Evolutionary conservation across 257 asterid species (phyloP).

Genomic region (Ilex aquifolium): DNA sequence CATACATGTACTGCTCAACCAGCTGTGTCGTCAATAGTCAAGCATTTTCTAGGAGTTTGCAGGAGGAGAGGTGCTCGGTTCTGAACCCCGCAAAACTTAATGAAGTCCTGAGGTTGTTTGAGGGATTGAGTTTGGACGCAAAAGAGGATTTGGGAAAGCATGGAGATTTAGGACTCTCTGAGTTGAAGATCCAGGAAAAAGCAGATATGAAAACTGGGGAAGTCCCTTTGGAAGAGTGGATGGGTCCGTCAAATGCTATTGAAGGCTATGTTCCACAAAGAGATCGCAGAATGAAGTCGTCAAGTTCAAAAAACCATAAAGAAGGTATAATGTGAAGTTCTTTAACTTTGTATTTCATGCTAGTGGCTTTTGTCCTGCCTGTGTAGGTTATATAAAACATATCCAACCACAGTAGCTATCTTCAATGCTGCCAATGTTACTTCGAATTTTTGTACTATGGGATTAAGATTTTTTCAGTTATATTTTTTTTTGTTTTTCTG

Average conservation of each 20-base stretch:
- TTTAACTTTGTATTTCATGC: background rate
- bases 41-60: constrained; percentile 56
- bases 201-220: constrained; percentile 41
- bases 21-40: constrained; percentile 65
- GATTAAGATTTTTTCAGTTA: background rate
- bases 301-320: constrained; percentile 16
- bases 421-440: background rate
- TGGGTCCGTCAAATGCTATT: constrained; percentile 86
- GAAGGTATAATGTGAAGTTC: constrained; percentile 33
- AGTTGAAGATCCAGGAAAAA: constrained; percentile 72
- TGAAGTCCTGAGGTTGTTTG: constrained; percentile 48
- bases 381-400: background rate
- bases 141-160: constrained; percentile 35
- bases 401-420: background rate
- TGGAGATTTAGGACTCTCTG: constrained; percentile 45
- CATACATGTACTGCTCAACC: constrained; percentile 79
- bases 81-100: constrained; percentile 50
- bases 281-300: constrained; percentile 27
- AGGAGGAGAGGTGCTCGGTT: constrained; percentile 56
- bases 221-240: constrained; percentile 80
- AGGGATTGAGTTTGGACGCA: constrained; percentile 37
- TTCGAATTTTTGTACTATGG: background rate
- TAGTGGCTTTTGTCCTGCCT: background rate
- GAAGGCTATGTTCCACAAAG: constrained; percentile 88
- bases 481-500: background rate